A percentile compares a stretch with the other conserved stretches of the same genome.
Conservation (phyloP, 768 basidiomycete genomes). For the Kwoniella mangroviensis region DNA sequence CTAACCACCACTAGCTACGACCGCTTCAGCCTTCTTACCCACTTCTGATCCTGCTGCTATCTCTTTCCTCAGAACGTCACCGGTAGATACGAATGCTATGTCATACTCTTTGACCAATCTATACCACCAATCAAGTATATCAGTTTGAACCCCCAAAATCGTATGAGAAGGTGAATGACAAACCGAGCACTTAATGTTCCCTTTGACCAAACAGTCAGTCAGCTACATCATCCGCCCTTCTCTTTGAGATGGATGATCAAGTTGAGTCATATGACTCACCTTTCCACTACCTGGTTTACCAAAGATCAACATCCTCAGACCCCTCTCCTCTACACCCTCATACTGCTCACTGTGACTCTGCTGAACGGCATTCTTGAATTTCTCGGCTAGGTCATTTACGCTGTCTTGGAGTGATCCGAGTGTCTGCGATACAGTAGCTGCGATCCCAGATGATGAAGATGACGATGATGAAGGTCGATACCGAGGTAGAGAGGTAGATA, state of each 20-base stretch:
- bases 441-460: not conserved
- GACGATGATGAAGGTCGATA: not conserved
- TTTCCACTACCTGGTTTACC: conserved; percentile 58
- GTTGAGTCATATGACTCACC: conserved; percentile 18
- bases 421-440: not conserved
- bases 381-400: conserved; percentile 21
- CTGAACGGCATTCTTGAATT: conserved; percentile 24
- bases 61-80: conserved; percentile 58
- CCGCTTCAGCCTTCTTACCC: conserved; percentile 52
- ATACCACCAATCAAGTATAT: not conserved
- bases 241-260: not conserved
- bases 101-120: conserved; percentile 57
- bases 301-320: conserved; percentile 57
- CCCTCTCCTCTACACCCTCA: conserved; percentile 40
- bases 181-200: conserved; percentile 52
- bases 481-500: conserved; percentile 4
- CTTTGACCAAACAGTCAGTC: conserved; percentile 17
- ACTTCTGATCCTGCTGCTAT: conserved; percentile 53
- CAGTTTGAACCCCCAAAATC: not conserved
- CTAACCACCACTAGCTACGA: conserved; percentile 57
- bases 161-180: not conserved
- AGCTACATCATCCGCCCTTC: not conserved
- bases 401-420: conserved; percentile 16
- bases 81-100: conserved; percentile 57
- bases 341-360: conserved; percentile 32